Conservation (phyloP, 2,329 filamentous ascomycete species). For the Corinectria fuckeliana region DNA sequence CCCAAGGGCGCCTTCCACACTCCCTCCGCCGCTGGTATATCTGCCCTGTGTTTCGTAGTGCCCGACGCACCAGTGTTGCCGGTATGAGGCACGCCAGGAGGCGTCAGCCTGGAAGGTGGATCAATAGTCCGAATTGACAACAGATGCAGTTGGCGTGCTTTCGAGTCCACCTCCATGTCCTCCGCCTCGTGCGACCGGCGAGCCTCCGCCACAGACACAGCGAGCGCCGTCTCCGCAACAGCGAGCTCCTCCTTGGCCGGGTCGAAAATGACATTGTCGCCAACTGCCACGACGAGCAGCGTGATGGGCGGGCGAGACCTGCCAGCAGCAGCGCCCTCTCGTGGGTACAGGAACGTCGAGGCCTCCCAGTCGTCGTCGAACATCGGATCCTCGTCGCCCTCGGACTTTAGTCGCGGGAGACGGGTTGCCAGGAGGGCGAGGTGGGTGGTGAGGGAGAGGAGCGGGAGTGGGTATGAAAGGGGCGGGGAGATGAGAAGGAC, state of each 20-base stretch:
- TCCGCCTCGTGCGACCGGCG: conserved; percentile 32
- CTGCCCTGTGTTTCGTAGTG: conserved; percentile 42
- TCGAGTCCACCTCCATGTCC: conserved; percentile 51
- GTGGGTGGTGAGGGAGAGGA: conserved; percentile 91
- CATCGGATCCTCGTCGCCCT: conserved; percentile 92
- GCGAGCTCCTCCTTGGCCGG: conserved; percentile 90
- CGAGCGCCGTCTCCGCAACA: conserved; percentile 88
- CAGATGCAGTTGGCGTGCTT: conserved; percentile 59
- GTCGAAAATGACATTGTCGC: conserved; percentile 91
- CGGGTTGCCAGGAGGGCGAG: conserved; percentile 89
- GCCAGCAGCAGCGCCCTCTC: conserved; percentile 42
- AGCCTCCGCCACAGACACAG: conserved; percentile 75
- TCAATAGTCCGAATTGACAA: conserved; percentile 76
- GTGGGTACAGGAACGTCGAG: conserved; percentile 77
- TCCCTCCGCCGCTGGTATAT: conserved; percentile 68
- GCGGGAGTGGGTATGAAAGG: conserved; percentile 88
- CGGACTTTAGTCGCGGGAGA: conserved; percentile 83
- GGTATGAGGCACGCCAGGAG: conserved; percentile 71
- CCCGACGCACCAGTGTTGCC: conserved; percentile 56
- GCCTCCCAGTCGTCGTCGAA: conserved; percentile 98
- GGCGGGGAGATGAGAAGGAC: conserved; percentile 92
- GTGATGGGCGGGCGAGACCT: conserved; percentile 78
- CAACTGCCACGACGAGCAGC: conserved; percentile 85
- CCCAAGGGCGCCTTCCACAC: conserved; percentile 89
- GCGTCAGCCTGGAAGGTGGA: conserved; percentile 74